Evolutionary conservation across 495 filamentous ascomycete genomes (phyloP).

Genomic region (Xylaria flabelliformis): DNA sequence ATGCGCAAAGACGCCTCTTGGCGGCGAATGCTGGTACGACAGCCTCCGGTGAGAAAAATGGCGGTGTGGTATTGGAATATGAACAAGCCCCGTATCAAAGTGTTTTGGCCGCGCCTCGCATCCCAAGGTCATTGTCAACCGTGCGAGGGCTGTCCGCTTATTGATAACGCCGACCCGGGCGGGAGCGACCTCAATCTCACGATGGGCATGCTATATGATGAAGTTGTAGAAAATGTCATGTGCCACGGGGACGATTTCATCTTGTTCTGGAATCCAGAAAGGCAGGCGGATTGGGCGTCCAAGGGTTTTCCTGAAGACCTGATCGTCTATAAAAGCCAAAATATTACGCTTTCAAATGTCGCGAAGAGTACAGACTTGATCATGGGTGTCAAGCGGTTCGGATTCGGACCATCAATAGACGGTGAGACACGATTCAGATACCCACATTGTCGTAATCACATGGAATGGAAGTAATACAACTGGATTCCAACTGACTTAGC

Average conservation of each 20-base stretch:
- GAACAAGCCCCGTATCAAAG: too few species aligned
- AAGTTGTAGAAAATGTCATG: background rate
- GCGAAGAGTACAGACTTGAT: background rate
- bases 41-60: background rate
- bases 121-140: too few species aligned
- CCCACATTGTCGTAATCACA: too few species aligned
- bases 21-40: background rate
- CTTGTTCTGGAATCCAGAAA: background rate
- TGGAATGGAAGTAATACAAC: too few species aligned
- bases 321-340: background rate
- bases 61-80: too few species aligned
- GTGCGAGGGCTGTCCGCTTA: too few species aligned
- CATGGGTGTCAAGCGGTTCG: background rate
- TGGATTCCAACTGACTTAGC: too few species aligned
- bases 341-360: background rate
- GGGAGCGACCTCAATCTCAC: background rate
- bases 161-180: background rate
- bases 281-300: background rate
- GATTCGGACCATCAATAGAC: background rate
- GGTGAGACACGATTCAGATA: background rate
- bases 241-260: background rate
- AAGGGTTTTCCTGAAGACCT: background rate
- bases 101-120: too few species aligned
- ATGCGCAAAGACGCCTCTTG: background rate
- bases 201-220: background rate